Conservation (phyloP, 305 asterid species). For the Fraxinus baroniana region DNA sequence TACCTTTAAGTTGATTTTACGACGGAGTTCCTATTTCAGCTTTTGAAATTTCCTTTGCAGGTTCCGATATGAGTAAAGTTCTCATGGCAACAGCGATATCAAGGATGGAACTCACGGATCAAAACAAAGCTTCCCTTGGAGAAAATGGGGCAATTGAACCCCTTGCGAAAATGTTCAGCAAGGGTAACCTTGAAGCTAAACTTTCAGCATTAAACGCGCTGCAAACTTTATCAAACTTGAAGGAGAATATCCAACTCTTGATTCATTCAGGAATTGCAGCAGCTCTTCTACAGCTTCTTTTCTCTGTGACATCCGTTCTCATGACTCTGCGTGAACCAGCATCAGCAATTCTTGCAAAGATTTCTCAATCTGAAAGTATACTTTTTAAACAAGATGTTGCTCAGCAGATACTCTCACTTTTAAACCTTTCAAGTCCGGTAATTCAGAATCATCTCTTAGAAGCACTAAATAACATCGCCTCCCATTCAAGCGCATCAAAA, state of each 20-base stretch:
- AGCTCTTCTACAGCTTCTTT: constrained; percentile 75
- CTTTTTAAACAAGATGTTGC: constrained; percentile 55
- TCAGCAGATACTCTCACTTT: constrained; percentile 85
- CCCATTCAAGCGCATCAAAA: constrained; percentile 46
- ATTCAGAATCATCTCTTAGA: constrained; percentile 66
- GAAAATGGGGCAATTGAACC: constrained; percentile 65
- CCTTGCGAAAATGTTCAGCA: constrained; percentile 67
- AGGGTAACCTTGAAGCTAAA: constrained; percentile 77
- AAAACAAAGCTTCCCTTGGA: constrained; percentile 61
- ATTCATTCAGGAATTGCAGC: constrained; percentile 54
- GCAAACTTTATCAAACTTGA: constrained; percentile 47
- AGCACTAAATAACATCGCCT: constrained; percentile 64
- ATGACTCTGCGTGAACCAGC: constrained; percentile 89
- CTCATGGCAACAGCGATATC: constrained; percentile 87
- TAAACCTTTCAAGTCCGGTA: constrained; percentile 66
- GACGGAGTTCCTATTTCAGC: background rate
- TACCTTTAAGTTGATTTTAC: background rate
- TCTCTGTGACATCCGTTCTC: constrained; percentile 85
- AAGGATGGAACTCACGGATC: constrained; percentile 73
- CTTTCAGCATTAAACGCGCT: constrained; percentile 70
- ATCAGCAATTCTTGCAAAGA: constrained; percentile 81
- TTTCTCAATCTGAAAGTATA: constrained; percentile 62
- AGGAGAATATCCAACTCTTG: constrained; percentile 54
- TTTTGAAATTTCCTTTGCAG: constrained; percentile 33
- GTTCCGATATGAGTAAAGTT: constrained; percentile 85